Evolutionary conservation across 2,329 filamentous ascomycete species (phyloP).

Genomic region (Colletotrichum endophyticum): DNA sequence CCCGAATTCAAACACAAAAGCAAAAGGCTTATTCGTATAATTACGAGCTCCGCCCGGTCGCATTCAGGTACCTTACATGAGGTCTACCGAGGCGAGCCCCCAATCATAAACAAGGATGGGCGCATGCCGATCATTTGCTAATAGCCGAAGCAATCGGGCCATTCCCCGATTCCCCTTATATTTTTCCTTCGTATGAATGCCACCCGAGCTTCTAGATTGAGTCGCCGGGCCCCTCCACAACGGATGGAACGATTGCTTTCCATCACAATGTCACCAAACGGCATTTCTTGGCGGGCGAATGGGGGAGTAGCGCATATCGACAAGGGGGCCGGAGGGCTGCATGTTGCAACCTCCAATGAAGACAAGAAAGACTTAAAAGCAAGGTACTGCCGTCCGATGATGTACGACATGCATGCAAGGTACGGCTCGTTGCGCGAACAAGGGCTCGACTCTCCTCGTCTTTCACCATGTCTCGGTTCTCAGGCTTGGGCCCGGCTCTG

Average conservation of each 20-base stretch:
- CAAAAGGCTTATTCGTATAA: neutral
- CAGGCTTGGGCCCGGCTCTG: neutral
- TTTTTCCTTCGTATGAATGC: neutral
- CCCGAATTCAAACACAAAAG: neutral
- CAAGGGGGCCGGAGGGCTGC: neutral
- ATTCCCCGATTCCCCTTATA: neutral
- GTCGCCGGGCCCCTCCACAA: neutral
- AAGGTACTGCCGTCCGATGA: neutral
- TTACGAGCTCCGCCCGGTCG: neutral
- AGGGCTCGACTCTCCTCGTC: neutral
- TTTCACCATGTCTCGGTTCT: neutral
- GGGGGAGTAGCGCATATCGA: neutral
- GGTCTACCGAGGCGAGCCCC: neutral
- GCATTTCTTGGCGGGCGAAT: neutral
- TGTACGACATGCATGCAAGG: neutral
- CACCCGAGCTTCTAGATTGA: conserved; percentile 5
- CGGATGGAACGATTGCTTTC: neutral
- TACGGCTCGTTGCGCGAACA: neutral
- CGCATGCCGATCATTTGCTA: neutral
- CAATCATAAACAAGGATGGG: neutral
- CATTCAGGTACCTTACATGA: neutral
- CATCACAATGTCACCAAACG: neutral
- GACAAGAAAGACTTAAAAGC: neutral
- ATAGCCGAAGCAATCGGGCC: neutral
- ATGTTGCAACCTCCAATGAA: neutral